Conservation (phyloP, 73 alveolate genomes). For the Paramecium sonneborni region DNA sequence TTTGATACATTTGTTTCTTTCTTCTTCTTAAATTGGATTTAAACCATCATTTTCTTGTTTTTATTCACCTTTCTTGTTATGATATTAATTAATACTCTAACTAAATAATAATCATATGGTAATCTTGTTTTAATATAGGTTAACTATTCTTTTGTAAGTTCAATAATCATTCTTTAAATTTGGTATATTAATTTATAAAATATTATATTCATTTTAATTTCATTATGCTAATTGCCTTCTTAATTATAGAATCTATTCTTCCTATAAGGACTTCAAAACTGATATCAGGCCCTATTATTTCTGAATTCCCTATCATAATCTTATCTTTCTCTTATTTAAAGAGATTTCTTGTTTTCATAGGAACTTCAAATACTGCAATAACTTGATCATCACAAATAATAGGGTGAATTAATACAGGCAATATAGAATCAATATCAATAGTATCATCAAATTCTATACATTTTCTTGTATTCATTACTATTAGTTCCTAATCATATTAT, state of each 20-base stretch:
- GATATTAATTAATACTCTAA: background rate
- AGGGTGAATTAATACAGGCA: conserved; percentile 11
- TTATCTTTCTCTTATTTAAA: background rate
- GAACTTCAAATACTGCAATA: background rate
- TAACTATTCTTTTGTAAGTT: background rate
- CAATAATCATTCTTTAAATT: background rate
- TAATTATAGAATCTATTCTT: background rate
- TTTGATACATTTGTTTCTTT: background rate
- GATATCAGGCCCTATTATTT: background rate
- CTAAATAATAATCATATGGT: background rate
- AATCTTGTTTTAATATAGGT: background rate
- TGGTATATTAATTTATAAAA: background rate
- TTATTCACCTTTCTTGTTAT: background rate
- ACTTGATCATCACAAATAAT: background rate
- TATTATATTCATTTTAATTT: background rate
- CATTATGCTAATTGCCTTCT: background rate
- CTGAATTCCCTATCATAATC: background rate
- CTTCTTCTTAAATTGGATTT: background rate
- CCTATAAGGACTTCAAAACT: background rate
- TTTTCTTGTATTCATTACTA: conserved; percentile 6
- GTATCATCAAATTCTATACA: conserved; percentile 1
- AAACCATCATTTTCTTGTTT: background rate
- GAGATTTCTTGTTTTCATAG: background rate
- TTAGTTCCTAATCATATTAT: background rate
- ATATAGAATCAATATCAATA: background rate